phyloP scores from a whole-genome alignment of 2,329 filamentous ascomycete species.

The Penicillium glabrum region DNA sequence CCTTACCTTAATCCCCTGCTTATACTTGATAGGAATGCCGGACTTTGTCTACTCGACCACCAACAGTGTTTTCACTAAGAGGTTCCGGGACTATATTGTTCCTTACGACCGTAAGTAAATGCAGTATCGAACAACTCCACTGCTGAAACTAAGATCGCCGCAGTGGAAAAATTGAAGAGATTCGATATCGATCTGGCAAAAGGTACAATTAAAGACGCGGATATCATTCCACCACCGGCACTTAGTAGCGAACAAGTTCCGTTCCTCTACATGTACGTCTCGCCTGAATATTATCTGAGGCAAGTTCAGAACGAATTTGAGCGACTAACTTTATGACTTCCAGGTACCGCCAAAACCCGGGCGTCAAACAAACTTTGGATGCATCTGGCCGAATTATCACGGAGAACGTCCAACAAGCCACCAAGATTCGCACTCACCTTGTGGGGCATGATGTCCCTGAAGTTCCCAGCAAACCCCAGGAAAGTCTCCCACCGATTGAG shows the following conservation, averaged over 20 bases:
- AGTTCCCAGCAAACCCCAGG: conserved; percentile 62
- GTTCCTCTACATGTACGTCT: conserved; percentile 58
- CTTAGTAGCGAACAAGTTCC: conserved; percentile 73
- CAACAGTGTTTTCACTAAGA: conserved; percentile 67
- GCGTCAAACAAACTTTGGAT: conserved; percentile 63
- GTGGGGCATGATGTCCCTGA: conserved; percentile 61
- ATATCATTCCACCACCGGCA: conserved; percentile 77
- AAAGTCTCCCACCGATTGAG: conserved; percentile 53
- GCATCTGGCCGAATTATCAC: conserved; percentile 60
- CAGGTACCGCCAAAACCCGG: conserved; percentile 82
- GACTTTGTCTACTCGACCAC: conserved; percentile 82
- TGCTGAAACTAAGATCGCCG: neutral
- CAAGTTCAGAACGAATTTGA: neutral
- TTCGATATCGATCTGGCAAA: conserved; percentile 68
- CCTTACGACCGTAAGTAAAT: conserved; percentile 64
- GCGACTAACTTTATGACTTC: conserved; percentile 25
- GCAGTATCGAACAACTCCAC: neutral
- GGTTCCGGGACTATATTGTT: conserved; percentile 69
- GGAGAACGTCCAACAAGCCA: conserved; percentile 57
- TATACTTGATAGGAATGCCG: conserved; percentile 57
- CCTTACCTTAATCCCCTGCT: neutral
- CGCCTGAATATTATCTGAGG: neutral
- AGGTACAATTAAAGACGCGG: conserved; percentile 59
- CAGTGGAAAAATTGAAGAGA: conserved; percentile 59
- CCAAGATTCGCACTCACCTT: conserved; percentile 60